Evolutionary conservation across 1,139 yeast genomes (phyloP).

Genomic region (Zygoascus hellenicus): DNA sequence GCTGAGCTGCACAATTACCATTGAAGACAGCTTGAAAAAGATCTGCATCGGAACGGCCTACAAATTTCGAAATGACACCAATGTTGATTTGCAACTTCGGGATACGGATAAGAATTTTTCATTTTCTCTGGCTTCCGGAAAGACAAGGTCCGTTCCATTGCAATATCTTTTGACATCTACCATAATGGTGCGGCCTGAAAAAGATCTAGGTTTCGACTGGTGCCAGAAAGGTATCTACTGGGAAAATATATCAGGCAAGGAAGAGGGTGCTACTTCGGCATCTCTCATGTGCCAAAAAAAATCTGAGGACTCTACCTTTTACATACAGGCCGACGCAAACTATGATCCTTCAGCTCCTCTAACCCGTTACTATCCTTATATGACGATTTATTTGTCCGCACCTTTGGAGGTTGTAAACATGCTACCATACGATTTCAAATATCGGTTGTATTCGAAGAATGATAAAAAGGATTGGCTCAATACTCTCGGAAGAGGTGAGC

Average conservation of each 20-base stretch:
- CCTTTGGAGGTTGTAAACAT: conserved; percentile 83
- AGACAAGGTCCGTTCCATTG: conserved; percentile 64
- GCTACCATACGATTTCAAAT: conserved; percentile 74
- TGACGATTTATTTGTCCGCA: conserved; percentile 73
- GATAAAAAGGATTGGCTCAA: conserved; percentile 68
- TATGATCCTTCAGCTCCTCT: conserved; percentile 62
- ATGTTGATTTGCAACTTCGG: conserved; percentile 44
- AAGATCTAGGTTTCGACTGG: conserved; percentile 54
- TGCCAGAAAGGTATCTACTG: conserved; percentile 57
- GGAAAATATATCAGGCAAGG: conserved; percentile 43
- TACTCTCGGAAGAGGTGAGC: conserved; percentile 54
- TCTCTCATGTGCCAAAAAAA: background rate
- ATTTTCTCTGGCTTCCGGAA: conserved; percentile 46
- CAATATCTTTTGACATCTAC: conserved; percentile 55
- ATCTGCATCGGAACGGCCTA: conserved; percentile 73
- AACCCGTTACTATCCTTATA: conserved; percentile 74
- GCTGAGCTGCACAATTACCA: conserved; percentile 60
- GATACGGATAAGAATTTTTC: conserved; percentile 17
- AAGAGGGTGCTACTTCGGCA: background rate
- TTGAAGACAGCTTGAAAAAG: conserved; percentile 72
- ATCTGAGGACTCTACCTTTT: conserved; percentile 41
- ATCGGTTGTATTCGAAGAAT: conserved; percentile 71
- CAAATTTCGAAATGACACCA: conserved; percentile 63
- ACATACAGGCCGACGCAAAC: conserved; percentile 69
- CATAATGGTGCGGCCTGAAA: conserved; percentile 59